Evolutionary conservation across 1,139 yeast genomes (phyloP).

Genomic region (Geotrichum carabidarum): DNA sequence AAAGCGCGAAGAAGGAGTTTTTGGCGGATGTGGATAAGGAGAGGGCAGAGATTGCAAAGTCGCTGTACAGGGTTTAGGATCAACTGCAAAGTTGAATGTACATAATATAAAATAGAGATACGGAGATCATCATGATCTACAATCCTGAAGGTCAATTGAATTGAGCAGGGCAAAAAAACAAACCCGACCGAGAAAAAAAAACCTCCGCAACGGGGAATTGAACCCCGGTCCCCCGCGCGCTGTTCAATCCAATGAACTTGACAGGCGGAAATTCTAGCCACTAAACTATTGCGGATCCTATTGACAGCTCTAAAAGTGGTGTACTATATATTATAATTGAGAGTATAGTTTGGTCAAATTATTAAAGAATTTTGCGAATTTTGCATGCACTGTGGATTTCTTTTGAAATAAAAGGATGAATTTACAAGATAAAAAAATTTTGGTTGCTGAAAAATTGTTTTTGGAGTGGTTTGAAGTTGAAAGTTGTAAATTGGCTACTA

Average conservation of each 20-base stretch:
- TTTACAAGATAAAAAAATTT: too few relatives aligned
- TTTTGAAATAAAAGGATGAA: too few relatives aligned
- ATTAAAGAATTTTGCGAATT: too few relatives aligned
- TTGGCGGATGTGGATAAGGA: constrained; percentile 24
- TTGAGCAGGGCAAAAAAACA: background rate
- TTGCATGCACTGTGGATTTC: too few relatives aligned
- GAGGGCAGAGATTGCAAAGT: constrained; percentile 13
- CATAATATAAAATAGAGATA: background rate
- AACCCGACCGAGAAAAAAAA: constrained; percentile 3
- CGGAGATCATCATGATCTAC: background rate
- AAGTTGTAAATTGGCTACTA: too few relatives aligned
- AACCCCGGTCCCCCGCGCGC: constrained; percentile 21
- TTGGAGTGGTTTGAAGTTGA: too few relatives aligned
- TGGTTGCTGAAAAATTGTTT: too few relatives aligned
- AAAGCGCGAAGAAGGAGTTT: constrained; percentile 23
- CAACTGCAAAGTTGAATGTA: background rate
- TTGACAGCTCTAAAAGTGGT: background rate
- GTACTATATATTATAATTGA: too few relatives aligned
- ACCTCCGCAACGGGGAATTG: constrained; percentile 19
- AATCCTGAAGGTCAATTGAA: background rate
- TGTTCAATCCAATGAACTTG: constrained; percentile 2
- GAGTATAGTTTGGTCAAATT: too few relatives aligned
- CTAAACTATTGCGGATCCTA: constrained; percentile 17
- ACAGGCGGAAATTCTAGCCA: constrained; percentile 20
- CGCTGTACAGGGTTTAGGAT: constrained; percentile 10